phyloP scores from a whole-genome alignment of 257 asterid genomes.

The Solanum corneliomulleri region DNA sequence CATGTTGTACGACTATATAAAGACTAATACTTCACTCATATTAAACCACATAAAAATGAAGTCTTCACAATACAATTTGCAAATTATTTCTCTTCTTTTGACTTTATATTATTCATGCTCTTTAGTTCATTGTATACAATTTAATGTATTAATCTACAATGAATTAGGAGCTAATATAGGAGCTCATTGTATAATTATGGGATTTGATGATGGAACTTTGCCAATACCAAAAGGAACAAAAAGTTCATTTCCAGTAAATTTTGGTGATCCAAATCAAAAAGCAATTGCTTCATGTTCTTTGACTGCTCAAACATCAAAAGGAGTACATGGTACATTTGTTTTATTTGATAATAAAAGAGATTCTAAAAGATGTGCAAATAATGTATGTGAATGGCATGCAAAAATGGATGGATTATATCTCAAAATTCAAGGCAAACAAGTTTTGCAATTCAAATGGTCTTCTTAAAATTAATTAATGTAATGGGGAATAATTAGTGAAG shows the following conservation, averaged over 20 bases:
- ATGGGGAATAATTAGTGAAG: not conserved
- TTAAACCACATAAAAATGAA: not conserved
- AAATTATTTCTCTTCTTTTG: not conserved
- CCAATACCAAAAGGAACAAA: not conserved
- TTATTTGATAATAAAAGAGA: not conserved
- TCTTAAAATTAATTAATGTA: not conserved
- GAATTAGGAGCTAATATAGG: not conserved
- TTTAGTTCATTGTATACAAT: not conserved
- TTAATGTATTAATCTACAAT: not conserved
- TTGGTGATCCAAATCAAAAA: not conserved
- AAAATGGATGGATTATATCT: not conserved
- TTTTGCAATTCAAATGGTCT: not conserved
- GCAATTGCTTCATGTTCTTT: not conserved
- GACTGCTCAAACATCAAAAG: not conserved
- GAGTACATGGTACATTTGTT: not conserved
- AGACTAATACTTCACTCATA: not conserved
- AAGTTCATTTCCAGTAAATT: not conserved
- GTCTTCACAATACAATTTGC: not conserved
- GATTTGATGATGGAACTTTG: not conserved
- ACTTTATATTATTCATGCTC: not conserved
- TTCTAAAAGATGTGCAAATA: not conserved
- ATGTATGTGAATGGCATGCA: not conserved
- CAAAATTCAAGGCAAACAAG: not conserved
- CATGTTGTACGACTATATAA: not conserved
- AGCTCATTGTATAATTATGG: not conserved